Conservation (phyloP, 139 green algal genomes). For the Cymbomonas tetramitiformis region DNA sequence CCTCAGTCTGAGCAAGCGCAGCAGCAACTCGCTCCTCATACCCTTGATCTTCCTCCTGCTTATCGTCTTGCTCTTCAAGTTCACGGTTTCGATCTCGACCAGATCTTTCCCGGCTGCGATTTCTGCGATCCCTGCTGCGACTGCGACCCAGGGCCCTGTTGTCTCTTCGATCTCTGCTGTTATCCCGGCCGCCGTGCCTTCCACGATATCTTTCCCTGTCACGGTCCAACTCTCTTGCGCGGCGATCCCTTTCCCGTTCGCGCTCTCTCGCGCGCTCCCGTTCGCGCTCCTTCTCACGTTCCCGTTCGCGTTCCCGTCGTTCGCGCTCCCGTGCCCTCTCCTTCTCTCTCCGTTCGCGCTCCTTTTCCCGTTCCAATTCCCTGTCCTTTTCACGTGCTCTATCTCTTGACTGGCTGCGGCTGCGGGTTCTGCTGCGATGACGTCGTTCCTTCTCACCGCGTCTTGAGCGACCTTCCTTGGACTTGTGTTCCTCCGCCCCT, state of each 20-base stretch:
- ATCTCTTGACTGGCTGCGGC: too few relatives aligned
- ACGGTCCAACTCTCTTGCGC: background rate
- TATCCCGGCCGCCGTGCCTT: conserved; percentile 7
- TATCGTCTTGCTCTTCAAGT: background rate
- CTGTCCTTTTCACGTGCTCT: conserved; percentile 2
- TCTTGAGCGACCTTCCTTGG: too few relatives aligned
- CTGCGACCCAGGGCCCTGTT: background rate
- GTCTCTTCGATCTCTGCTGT: background rate
- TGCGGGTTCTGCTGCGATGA: too few relatives aligned
- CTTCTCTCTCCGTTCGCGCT: background rate
- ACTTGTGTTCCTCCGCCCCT: too few relatives aligned
- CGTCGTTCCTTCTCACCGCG: too few relatives aligned
- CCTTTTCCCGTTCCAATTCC: conserved; percentile 18
- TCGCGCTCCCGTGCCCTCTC: background rate
- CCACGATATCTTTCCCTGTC: background rate
- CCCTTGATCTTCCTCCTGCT: background rate
- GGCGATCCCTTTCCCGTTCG: background rate
- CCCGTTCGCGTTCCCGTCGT: background rate
- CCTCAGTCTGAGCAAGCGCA: background rate
- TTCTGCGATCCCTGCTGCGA: background rate
- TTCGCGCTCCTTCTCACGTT: background rate
- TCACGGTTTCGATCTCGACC: conserved; percentile 3
- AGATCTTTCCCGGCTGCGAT: background rate
- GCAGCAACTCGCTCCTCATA: background rate
- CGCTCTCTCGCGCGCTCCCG: background rate